Base-by-base conservation (phyloP, 176 grass and related monocot species). In the Raddia distichophylla region DNA sequence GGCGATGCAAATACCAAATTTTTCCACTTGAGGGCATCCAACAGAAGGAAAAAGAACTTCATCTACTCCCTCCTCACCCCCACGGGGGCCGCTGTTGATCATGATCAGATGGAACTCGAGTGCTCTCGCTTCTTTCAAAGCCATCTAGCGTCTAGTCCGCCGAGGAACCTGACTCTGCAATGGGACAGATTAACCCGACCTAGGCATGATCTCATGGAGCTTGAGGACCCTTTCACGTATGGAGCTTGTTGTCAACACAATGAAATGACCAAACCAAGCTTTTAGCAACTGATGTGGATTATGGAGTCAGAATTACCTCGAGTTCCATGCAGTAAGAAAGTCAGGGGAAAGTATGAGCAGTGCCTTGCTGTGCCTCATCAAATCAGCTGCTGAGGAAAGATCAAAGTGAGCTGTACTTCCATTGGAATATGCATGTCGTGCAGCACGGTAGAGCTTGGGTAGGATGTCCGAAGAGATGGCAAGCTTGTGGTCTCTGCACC, bases 401-500 rank as follows among this genome's bases (percentile, higher is more conserved):
- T 16, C 50, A 66, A 22, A 72, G 67, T 81, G 85, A 42, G 46
- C 49, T 82, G 73, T 90, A 59, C 58, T 85, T 56, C 69, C 60
- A n/a, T 64, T 49, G 5, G 22, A 64, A 58, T 92, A 90, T 2
- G 92, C 88, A 70, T 18, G 59, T 5, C 60, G 43, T 3, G 81
- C 88, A 19, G 88, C 52, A 14, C 43, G 56, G 65, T 89, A 97
- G 33, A 97, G 88, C 45, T 67, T 8, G 5, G 80, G 61, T 22
- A 97, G 76, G 55, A 89, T 59, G 73, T 91, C 35, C 0, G 66
- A 76, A 44, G 87, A 94, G 78, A 97, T 81, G 71, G 92, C 95
- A 27, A 97, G 83, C 76, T 97, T 97, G 85, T 97, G 90, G 78
- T 91, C 78, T 56, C 59, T 81, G 81, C 80, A 89, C 95, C 92